Percentiles rank a stretch among this genome's conserved stretches.
These are phyloP conservation scores for Centrapalus pauciflorus DNA, from an alignment of 129 eudicot species.

Conservation along the genomic window DNA sequence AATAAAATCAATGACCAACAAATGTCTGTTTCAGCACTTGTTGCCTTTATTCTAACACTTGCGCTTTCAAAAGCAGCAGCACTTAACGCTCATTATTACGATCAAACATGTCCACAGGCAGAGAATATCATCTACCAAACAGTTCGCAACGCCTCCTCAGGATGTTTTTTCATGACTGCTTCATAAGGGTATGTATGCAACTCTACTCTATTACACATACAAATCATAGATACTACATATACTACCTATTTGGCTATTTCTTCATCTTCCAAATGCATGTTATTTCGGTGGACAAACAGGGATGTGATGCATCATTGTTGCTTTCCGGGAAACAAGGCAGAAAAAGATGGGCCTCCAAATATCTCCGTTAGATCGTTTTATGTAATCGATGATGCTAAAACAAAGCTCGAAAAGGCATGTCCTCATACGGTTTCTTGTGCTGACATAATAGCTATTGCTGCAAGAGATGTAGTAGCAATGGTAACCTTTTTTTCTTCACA, in stretches of 20 bases:
- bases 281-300: conserved; percentile 25
- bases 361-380: conserved; percentile 63
- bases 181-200: conserved; percentile 48
- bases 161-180: conserved; percentile 92
- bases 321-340: conserved; percentile 59
- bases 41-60: conserved; percentile 31
- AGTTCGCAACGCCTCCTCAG: conserved; percentile 63
- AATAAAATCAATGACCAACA: too few relatives aligned
- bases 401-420: conserved; percentile 73
- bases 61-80: conserved; percentile 40
- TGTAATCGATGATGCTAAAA: conserved; percentile 72
- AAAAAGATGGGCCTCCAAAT: conserved; percentile 82
- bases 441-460: conserved; percentile 70
- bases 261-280: neutral
- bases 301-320: conserved; percentile 80
- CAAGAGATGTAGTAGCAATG: conserved; percentile 68
- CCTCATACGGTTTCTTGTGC: conserved; percentile 84
- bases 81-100: conserved; percentile 52
- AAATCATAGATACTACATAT: too few relatives aligned
- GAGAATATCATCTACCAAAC: conserved; percentile 51
- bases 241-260: neutral
- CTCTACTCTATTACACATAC: neutral
- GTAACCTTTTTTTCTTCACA: conserved; percentile 19
- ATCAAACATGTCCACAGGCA: conserved; percentile 77
- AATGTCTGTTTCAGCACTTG: conserved; percentile 23